phyloP scores from a whole-genome alignment of 768 basidiomycete species.

The Rhodocollybia butyracea region DNA sequence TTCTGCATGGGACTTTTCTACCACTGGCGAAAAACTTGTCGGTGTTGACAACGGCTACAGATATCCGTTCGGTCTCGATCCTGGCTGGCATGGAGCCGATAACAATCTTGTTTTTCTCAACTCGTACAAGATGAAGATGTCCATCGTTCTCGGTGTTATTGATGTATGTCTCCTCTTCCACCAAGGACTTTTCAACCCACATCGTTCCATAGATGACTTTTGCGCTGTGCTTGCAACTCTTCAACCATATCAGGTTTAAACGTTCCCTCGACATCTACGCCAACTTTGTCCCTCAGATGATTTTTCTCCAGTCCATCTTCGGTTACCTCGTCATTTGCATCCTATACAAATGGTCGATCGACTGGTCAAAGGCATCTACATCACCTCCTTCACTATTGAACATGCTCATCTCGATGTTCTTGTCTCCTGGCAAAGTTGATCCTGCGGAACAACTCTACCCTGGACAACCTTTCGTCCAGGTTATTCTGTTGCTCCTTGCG shows the following conservation, averaged over 20 bases:
- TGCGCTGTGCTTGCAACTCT: slow-evolving; percentile 91
- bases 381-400: slow-evolving; percentile 88
- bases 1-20: slow-evolving; percentile 84
- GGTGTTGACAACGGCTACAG: slow-evolving; percentile 60
- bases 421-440: slow-evolving; percentile 80
- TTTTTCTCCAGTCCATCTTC: slow-evolving; percentile 97
- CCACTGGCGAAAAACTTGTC: slow-evolving; percentile 38
- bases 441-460: slow-evolving; percentile 70
- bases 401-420: slow-evolving; percentile 96
- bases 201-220: slow-evolving; percentile 83
- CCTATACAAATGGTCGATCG: slow-evolving; percentile 94
- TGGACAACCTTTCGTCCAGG: slow-evolving; percentile 86
- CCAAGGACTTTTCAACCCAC: background rate
- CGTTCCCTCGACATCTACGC: slow-evolving; percentile 83
- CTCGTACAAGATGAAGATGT: slow-evolving; percentile 99
- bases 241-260: slow-evolving; percentile 94
- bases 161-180: slow-evolving; percentile 58
- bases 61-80: slow-evolving; percentile 96
- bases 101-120: slow-evolving; percentile 93
- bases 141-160: slow-evolving; percentile 91
- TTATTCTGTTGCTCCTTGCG: slow-evolving; percentile 73
- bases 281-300: slow-evolving; percentile 95
- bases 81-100: slow-evolving; percentile 90
- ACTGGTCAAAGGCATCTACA: slow-evolving; percentile 73
- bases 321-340: slow-evolving; percentile 94